Evolutionary conservation across 352 stramenopile genomes (phyloP), one percentile per base, ranked within the genome.

Genomic region (Globisporangium apiculatum): DNA sequence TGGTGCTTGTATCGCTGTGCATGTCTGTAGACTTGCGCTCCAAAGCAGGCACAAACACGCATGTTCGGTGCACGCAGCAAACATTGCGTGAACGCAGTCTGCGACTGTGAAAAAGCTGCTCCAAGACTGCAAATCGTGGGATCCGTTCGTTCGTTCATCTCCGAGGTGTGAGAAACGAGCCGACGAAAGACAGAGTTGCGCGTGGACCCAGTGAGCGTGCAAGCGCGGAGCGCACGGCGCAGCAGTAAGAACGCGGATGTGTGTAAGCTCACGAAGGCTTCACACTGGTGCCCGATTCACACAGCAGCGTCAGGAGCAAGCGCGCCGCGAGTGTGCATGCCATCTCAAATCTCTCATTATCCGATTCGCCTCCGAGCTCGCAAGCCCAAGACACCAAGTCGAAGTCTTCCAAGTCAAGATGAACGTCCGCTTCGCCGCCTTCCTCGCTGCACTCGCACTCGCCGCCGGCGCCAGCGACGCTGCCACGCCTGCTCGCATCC

Each of bases 361-460:
- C 14, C 51, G 14, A 35, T 46, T 55, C 47, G 36, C 17, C 36
- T 46, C 10, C 38, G n/a, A 55, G 51, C 7, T 17, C 5, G 12
- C 51, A 48, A 41, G 41, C 31, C 42, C 38, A 42, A 18, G 7
- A 7, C 11, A 36, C n/a, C 15, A 15, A 50, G 37, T 15, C 18
- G 5, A 31, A 31, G 24, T 31, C 24, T 31, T 31, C 38, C 17
- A 7, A 10, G 2, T 46, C 52, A 57, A 57, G 53, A 57, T 57
- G 53, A 57, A 57, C 53, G 24, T 40, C 40, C 53, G 53, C 53
- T 57, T 57, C 17, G 42, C 42, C 24, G 15, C 41, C 14, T 57
- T 57, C 40, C 53, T 57, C 53, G 53, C 53, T 35, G 53, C 53
- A 6, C 4, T 57, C 17, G 53, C 40, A 1, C 11, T 57, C 53